Percentiles rank a stretch among this genome's conserved stretches.
phyloP scores from a whole-genome alignment of 805 yeast species.

The Yamadazyma olivae region DNA sequence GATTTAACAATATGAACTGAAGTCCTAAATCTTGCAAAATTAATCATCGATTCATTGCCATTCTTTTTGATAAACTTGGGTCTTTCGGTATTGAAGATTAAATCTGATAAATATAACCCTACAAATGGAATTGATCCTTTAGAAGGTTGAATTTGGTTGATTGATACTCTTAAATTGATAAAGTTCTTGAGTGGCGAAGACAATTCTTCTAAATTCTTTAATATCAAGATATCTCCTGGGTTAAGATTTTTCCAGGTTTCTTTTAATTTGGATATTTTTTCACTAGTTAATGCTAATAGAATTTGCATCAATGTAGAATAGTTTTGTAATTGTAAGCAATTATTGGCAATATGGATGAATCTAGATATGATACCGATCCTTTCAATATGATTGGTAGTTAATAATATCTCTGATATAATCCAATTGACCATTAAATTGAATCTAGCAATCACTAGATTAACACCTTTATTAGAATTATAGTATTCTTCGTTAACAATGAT shows the following conservation, averaged over 20 bases:
- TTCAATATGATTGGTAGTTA: slow-evolving; percentile 59
- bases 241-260: slow-evolving; percentile 74
- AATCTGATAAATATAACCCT: slow-evolving; percentile 80
- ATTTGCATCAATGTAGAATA: slow-evolving; percentile 87
- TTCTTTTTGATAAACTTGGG: slow-evolving; percentile 40
- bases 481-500: slow-evolving; percentile 56
- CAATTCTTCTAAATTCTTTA: slow-evolving; percentile 65
- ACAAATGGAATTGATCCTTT: slow-evolving; percentile 88
- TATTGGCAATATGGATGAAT: slow-evolving; percentile 81
- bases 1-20: slow-evolving; percentile 75
- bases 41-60: slow-evolving; percentile 47
- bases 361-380: slow-evolving; percentile 73
- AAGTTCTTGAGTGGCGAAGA: slow-evolving; percentile 78
- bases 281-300: slow-evolving; percentile 73
- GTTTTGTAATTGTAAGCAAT: slow-evolving; percentile 71
- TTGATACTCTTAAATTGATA: slow-evolving; percentile 57
- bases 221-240: slow-evolving; percentile 66
- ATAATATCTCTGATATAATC: slow-evolving; percentile 82
- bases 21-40: slow-evolving; percentile 73
- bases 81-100: slow-evolving; percentile 69
- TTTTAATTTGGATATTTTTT: slow-evolving; percentile 53
- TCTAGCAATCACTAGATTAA: slow-evolving; percentile 76
- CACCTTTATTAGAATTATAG: slow-evolving; percentile 56
- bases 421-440: slow-evolving; percentile 89
- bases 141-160: slow-evolving; percentile 57